These are phyloP conservation scores for Breviolum minutum DNA, from an alignment of 73 alveolate genomes.

Conservation along the genomic window DNA sequence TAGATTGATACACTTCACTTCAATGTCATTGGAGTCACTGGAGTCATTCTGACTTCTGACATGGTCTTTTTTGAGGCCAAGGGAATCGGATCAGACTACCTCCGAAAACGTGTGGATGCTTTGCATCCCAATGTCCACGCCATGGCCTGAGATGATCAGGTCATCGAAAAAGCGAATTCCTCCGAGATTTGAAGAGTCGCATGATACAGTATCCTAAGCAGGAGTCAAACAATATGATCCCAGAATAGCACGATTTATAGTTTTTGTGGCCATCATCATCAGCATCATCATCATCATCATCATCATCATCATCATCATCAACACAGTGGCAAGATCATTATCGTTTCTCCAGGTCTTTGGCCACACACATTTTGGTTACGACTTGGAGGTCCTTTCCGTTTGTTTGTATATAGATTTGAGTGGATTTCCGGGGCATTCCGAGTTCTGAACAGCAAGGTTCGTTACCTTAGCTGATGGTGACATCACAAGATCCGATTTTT, in stretches of 20 bases:
- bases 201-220: too few relatives aligned
- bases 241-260: too few relatives aligned
- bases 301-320: background rate
- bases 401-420: background rate
- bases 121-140: slow-evolving; percentile 55
- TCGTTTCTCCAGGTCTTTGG: slow-evolving; percentile 49
- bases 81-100: slow-evolving; percentile 78
- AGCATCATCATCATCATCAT: background rate
- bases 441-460: too few relatives aligned
- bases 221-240: too few relatives aligned
- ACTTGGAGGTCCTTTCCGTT: slow-evolving; percentile 9
- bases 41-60: too few relatives aligned
- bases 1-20: too few relatives aligned
- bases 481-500: too few relatives aligned
- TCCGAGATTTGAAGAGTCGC: background rate
- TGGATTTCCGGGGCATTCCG: too few relatives aligned
- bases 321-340: background rate
- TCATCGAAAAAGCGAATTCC: background rate
- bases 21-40: too few relatives aligned
- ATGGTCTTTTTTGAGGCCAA: slow-evolving; percentile 76
- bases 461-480: too few relatives aligned
- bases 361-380: slow-evolving; percentile 84
- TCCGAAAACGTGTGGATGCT: slow-evolving; percentile 62
- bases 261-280: too few relatives aligned
- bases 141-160: background rate